Percentiles rank a stretch among this genome's conserved stretches.
Evolutionary conservation across 148 eudicot genomes (phyloP).

Genomic region (Polygonum aviculare): DNA sequence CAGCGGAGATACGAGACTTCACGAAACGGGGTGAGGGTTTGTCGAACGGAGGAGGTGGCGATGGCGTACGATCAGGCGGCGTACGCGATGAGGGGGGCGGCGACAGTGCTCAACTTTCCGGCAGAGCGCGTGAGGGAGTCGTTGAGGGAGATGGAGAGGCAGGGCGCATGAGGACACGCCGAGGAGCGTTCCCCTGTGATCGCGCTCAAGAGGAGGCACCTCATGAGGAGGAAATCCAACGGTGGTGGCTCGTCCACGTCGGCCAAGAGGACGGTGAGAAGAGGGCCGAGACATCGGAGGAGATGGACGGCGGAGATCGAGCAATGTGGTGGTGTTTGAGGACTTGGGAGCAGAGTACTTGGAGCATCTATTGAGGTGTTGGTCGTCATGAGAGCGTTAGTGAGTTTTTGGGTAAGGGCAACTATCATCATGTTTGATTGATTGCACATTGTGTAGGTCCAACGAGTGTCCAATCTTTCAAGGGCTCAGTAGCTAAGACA

Average conservation of each 20-base stretch:
- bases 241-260: not conserved
- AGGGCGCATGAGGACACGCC: not conserved
- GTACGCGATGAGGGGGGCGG: conserved; percentile 37
- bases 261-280: conserved; percentile 7
- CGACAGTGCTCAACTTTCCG: conserved; percentile 52
- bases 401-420: no score
- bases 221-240: conserved; percentile 28
- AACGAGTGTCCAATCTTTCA: no score
- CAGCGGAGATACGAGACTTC: conserved; percentile 66
- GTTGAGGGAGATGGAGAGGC: conserved; percentile 24
- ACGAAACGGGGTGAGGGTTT: conserved; percentile 43
- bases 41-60: conserved; percentile 61
- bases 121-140: conserved; percentile 39
- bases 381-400: not conserved
- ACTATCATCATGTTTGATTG: no score
- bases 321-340: conserved; percentile 35
- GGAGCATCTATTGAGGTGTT: conserved; percentile 33
- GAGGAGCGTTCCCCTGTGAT: conserved; percentile 33
- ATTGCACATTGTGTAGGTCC: no score
- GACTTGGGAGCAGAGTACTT: conserved; percentile 59
- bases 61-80: conserved; percentile 72
- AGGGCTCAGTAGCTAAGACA: no score
- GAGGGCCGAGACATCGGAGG: not conserved
- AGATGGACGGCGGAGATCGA: not conserved
- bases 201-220: conserved; percentile 43